Conservation (phyloP, 208 protist species). For the Trypanosoma melophagium region DNA sequence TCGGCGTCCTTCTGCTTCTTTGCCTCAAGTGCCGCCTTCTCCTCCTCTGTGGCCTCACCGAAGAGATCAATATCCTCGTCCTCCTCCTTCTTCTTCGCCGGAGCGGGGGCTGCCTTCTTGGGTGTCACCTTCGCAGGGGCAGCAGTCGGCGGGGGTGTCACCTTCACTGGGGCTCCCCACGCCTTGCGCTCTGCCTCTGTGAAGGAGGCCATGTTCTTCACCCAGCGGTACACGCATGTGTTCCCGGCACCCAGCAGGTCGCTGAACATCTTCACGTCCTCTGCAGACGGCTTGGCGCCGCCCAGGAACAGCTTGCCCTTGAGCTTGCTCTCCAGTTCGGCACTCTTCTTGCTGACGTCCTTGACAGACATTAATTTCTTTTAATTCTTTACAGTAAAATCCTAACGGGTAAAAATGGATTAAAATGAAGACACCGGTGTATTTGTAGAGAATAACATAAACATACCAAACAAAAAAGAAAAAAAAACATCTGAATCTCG, state of each 20-base stretch:
- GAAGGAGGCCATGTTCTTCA: constrained; percentile 73
- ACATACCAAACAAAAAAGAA: too few species aligned
- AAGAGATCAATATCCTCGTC: constrained; percentile 92
- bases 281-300: constrained; percentile 58
- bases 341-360: constrained; percentile 54
- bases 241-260: constrained; percentile 60
- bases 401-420: too few species aligned
- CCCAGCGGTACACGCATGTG: constrained; percentile 63
- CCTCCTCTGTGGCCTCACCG: constrained; percentile 85
- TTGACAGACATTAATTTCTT: constrained; percentile 52
- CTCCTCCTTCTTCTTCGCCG: too few species aligned
- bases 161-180: constrained; percentile 59
- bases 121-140: constrained; percentile 21
- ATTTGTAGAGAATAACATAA: too few species aligned
- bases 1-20: constrained; percentile 86
- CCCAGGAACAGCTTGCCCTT: constrained; percentile 65
- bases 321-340: constrained; percentile 54
- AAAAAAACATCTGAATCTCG: too few species aligned
- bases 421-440: too few species aligned
- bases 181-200: constrained; percentile 51
- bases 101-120: constrained; percentile 37
- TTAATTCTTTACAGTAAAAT: too few species aligned
- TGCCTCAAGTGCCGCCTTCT: constrained; percentile 81
- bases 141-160: constrained; percentile 35
- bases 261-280: constrained; percentile 75